Conservation (phyloP, 768 basidiomycete species). For the Pholiota microspora region DNA sequence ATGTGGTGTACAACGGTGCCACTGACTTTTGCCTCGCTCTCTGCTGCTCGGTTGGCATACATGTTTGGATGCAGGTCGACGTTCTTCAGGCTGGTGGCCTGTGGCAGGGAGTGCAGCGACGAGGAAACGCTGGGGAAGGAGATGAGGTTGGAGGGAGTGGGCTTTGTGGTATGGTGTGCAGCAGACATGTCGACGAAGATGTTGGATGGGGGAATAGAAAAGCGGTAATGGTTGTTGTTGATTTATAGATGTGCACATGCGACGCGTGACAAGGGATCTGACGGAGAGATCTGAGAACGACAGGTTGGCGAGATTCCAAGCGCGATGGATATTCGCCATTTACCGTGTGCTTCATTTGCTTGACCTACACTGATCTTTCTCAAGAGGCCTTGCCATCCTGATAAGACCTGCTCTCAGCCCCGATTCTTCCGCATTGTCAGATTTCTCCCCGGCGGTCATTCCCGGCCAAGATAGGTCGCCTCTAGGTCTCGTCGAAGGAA, state of each 20-base stretch:
- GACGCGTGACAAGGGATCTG: slow-evolving; percentile 34
- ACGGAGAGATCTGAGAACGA: slow-evolving; percentile 27
- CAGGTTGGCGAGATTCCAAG: slow-evolving; percentile 25
- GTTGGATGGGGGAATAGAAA: slow-evolving; percentile 16
- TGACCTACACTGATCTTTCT: slow-evolving; percentile 11
- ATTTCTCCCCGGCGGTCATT: slow-evolving; percentile 28
- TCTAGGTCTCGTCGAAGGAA: slow-evolving; percentile 11
- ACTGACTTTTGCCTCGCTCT: slow-evolving; percentile 75
- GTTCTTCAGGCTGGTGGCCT: slow-evolving; percentile 67
- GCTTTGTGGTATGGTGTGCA: slow-evolving; percentile 26
- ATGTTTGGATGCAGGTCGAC: slow-evolving; percentile 67
- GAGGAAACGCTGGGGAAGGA: slow-evolving; percentile 73
- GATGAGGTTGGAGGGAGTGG: slow-evolving; percentile 54
- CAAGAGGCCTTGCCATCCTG: slow-evolving; percentile 8
- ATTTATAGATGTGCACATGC: slow-evolving; percentile 32
- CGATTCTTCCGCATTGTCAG: slow-evolving; percentile 22
- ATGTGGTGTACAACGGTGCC: background rate
- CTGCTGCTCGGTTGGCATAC: slow-evolving; percentile 64
- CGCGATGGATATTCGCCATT: slow-evolving; percentile 15
- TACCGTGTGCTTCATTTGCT: slow-evolving; percentile 17
- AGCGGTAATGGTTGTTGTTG: slow-evolving; percentile 16
- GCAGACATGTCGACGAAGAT: slow-evolving; percentile 19
- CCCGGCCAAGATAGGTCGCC: slow-evolving; percentile 23
- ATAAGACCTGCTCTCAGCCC: slow-evolving; percentile 15
- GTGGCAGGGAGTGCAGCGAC: slow-evolving; percentile 64